Percentiles rank a stretch among this genome's conserved stretches.
Conservation (phyloP, 352 stramenopile genomes). For the Globisporangium ultimum region DNA sequence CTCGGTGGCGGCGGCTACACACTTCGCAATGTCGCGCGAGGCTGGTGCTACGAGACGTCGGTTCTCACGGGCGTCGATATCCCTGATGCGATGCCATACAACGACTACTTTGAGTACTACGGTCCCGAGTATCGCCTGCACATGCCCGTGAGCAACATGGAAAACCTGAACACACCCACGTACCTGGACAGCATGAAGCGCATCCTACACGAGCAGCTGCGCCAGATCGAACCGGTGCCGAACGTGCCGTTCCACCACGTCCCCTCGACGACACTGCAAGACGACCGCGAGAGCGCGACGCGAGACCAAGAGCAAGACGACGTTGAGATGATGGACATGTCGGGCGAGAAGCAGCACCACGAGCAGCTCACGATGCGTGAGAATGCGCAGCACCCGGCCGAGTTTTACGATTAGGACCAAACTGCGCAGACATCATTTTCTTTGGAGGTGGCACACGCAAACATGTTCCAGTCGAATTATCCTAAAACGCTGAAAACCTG, state of each 20-base stretch:
- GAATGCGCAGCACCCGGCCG: constrained; percentile 47
- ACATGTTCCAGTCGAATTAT: no score
- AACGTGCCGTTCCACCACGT: constrained; percentile 95
- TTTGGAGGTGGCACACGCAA: no score
- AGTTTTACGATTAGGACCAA: constrained; percentile 80
- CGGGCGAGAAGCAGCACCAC: constrained; percentile 52
- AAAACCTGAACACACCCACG: constrained; percentile 95
- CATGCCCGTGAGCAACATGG: constrained; percentile 94
- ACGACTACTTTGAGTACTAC: constrained; percentile 99
- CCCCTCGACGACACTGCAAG: constrained; percentile 34
- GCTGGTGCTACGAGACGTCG: constrained; percentile 95
- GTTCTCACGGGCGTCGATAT: constrained; percentile 92
- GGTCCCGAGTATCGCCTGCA: constrained; percentile 97
- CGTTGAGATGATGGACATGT: constrained; percentile 63
- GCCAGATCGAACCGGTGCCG: constrained; percentile 94
- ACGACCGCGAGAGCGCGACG: constrained; percentile 44
- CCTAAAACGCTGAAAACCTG: no score
- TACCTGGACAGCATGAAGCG: constrained; percentile 90
- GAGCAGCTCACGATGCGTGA: constrained; percentile 53
- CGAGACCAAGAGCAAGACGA: constrained; percentile 64
- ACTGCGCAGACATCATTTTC: no score
- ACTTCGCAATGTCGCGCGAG: constrained; percentile 94
- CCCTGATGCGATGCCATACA: constrained; percentile 97
- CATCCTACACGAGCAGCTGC: constrained; percentile 94
- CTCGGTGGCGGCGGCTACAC: constrained; percentile 98